Evolutionary conservation across 495 filamentous ascomycete species (phyloP).

Genomic region (Niebla homalea): DNA sequence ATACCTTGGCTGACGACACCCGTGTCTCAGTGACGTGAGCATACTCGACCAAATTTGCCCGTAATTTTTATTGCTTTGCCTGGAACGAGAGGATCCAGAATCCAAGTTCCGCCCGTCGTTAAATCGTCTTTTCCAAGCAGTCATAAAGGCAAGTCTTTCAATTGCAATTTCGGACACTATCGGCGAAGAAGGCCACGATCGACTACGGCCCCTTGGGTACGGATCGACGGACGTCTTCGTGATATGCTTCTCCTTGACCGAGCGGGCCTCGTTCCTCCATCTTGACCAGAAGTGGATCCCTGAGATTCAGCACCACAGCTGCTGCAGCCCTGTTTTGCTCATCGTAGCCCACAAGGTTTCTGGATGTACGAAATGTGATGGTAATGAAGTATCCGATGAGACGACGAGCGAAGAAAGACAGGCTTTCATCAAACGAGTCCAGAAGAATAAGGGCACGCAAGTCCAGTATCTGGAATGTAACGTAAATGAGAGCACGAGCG

Average conservation of each 20-base stretch:
- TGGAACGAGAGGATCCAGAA: too few species aligned
- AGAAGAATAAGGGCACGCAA: too few species aligned
- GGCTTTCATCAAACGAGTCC: neutral
- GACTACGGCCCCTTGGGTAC: slow-evolving; percentile 88
- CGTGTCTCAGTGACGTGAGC: too few species aligned
- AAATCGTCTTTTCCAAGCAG: neutral
- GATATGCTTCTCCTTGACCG: slow-evolving; percentile 97
- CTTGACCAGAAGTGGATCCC: slow-evolving; percentile 94
- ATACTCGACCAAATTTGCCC: too few species aligned
- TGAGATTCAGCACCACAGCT: slow-evolving; percentile 77
- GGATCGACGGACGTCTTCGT: slow-evolving; percentile 97
- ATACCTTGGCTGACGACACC: too few species aligned
- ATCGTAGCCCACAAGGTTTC: neutral
- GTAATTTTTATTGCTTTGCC: too few species aligned
- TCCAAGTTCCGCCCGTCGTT: too few species aligned
- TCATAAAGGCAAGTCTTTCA: neutral
- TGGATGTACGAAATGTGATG: neutral
- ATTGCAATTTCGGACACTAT: slow-evolving; percentile 96
- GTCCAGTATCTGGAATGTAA: neutral
- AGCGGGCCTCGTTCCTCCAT: slow-evolving; percentile 94
- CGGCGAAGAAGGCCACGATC: slow-evolving; percentile 96
- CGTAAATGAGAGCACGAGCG: neutral
- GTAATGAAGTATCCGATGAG: neutral
- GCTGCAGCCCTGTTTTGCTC: neutral
- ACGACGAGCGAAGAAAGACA: neutral